These are phyloP conservation scores for Ceratocystis cubensis DNA, from an alignment of 2,329 filamentous ascomycete species.

Conservation along the genomic window DNA sequence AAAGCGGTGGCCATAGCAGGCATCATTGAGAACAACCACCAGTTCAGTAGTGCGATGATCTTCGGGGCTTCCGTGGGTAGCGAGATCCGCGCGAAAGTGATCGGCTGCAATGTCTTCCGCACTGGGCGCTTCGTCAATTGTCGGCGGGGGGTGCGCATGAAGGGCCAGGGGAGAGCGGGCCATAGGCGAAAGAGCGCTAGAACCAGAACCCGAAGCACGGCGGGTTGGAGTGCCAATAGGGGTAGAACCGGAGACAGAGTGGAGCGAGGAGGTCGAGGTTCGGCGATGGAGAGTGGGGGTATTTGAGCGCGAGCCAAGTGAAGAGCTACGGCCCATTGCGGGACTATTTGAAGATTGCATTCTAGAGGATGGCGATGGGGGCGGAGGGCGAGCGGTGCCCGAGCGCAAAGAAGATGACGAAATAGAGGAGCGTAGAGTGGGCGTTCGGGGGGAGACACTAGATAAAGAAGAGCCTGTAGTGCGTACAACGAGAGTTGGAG, in stretches of 20 bases:
- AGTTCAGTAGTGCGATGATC: conserved; percentile 43
- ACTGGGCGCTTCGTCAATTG: conserved; percentile 32
- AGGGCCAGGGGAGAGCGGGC: conserved; percentile 29
- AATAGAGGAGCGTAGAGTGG: conserved; percentile 12
- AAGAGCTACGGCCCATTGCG: conserved; percentile 26
- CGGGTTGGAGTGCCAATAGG: conserved; percentile 15
- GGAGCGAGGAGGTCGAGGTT: conserved; percentile 45
- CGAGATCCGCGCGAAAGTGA: conserved; percentile 58
- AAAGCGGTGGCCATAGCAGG: conserved; percentile 88
- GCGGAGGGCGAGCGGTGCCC: conserved; percentile 29
- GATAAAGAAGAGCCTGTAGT: neutral
- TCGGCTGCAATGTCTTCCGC: conserved; percentile 48
- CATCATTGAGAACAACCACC: conserved; percentile 78
- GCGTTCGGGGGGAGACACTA: conserved; percentile 14
- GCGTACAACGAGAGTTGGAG: neutral
- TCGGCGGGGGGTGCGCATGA: conserved; percentile 22
- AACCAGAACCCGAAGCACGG: conserved; percentile 28
- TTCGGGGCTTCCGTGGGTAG: conserved; percentile 42
- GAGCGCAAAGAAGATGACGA: conserved; percentile 26
- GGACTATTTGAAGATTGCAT: conserved; percentile 32
- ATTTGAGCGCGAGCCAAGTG: conserved; percentile 32
- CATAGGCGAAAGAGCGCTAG: conserved; percentile 35
- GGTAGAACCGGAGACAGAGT: conserved; percentile 33
- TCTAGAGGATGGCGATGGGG: conserved; percentile 32
- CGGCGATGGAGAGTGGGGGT: conserved; percentile 44